Base-by-base conservation (phyloP, 2,329 filamentous ascomycete species). In the Trichoderma sp. region DNA sequence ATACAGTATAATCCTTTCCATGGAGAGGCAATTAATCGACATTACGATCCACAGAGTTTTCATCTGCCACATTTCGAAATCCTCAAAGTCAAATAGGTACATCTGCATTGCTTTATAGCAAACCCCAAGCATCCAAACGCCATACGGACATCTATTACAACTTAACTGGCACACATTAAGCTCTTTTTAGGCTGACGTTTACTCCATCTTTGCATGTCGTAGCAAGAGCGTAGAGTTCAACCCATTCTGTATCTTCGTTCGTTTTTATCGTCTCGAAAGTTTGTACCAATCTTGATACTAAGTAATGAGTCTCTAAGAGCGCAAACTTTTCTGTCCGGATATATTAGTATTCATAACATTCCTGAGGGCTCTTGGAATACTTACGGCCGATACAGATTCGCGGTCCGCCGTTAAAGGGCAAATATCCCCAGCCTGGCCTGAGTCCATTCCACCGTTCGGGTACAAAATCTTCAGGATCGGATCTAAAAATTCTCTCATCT, bases 391-490 rank as follows among this genome's bases (percentile, higher is more conserved):
- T 78, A 72, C 82, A 84, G 35, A 83, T 81, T 40, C 82, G 72
- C 7, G 82, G 82, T 1, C 82, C 82, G 4, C 82, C 83, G 70
- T 81, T 83, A 72, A 84, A 85, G 2, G 82, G 82, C 13, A 84
- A 70, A 67, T 80, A 84, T 13, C 77, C 78, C 82, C 82, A 84
- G 3, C 80, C 77, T 10, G 80, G 78, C 16, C 78, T 73, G 2
- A 79, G 68, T 3, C 75, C 74, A n/a, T 77, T 76, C 82, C 82
- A 84, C 55, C 82, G 71, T 70, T 83, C 81, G 0, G 82, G 82
- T 14, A 74, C 75, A 71, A 82, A 83, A 19, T 80, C 77, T 16
- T 80, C 75, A 2, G 79, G 75, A 40, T 81, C 77, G 1, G 71
- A 68, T 4, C 81, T 82, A 70, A 77, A 83, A 35, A 82, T 73